These are phyloP conservation scores for Plantago coronopus DNA, from an alignment of 305 asterid species.

Conservation along the genomic window DNA sequence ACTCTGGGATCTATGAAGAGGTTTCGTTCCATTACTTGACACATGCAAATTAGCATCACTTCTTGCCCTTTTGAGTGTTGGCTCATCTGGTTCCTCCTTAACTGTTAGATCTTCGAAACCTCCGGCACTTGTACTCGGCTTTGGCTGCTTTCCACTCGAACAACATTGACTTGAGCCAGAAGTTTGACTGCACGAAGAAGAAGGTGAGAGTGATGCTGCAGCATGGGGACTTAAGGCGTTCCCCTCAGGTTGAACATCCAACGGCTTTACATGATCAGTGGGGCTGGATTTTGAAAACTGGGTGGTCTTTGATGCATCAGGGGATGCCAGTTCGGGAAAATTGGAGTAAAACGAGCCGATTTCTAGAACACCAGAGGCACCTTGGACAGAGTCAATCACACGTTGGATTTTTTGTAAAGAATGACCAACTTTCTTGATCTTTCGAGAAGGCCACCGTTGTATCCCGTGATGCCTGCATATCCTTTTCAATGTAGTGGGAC, in stretches of 20 bases:
- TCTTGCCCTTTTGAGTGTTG: conserved; percentile 41
- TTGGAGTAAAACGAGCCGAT: conserved; percentile 70
- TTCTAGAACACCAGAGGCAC: conserved; percentile 65
- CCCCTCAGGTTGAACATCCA: conserved; percentile 30
- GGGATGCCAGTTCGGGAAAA: conserved; percentile 66
- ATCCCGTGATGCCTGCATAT: conserved; percentile 93
- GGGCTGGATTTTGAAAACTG: conserved; percentile 33
- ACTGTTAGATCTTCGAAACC: conserved; percentile 22
- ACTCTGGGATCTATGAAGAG: conserved; percentile 50
- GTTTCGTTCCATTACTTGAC: conserved; percentile 36
- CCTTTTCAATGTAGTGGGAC: conserved; percentile 96
- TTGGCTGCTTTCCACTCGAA: conserved; percentile 51
- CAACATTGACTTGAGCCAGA: conserved; percentile 68
- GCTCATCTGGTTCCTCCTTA: conserved; percentile 33
- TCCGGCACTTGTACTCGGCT: conserved; percentile 17
- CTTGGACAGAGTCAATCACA: conserved; percentile 88
- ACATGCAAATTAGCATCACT: conserved; percentile 55
- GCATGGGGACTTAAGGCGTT: conserved; percentile 27
- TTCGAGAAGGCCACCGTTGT: conserved; percentile 94
- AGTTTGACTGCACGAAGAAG: conserved; percentile 68
- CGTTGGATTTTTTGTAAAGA: conserved; percentile 81
- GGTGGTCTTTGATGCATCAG: conserved; percentile 45
- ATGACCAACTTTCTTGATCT: conserved; percentile 91
- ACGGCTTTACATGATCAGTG: conserved; percentile 24
- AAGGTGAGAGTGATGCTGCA: conserved; percentile 47